phyloP scores from a whole-genome alignment of 1,284 basidiomycete genomes.

The Gomphus bonarii region DNA sequence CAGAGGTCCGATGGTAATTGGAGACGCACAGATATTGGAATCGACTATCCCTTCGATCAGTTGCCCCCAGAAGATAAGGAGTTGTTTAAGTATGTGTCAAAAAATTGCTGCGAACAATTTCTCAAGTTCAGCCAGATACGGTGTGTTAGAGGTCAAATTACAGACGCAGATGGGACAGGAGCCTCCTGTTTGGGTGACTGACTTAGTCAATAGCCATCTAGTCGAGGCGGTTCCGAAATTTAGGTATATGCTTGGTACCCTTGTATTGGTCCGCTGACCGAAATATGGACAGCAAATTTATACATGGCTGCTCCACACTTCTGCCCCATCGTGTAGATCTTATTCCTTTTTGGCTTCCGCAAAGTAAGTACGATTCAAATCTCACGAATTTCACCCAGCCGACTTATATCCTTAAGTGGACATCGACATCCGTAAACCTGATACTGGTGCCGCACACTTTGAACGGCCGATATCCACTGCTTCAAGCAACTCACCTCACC shows the following conservation, averaged over 20 bases:
- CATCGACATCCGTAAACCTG: conserved; percentile 85
- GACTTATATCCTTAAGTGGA: conserved; percentile 52
- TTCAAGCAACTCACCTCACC: conserved; percentile 32
- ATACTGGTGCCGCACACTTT: conserved; percentile 65
- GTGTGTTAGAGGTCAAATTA: conserved; percentile 93
- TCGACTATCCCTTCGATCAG: conserved; percentile 85
- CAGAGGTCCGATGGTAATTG: conserved; percentile 80
- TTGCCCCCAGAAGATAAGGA: conserved; percentile 77
- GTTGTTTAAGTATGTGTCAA: conserved; percentile 68
- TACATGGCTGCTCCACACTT: conserved; percentile 93
- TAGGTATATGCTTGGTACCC: conserved; percentile 35
- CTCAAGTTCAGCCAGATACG: conserved; percentile 37
- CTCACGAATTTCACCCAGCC: conserved; percentile 13
- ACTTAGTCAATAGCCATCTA: conserved; percentile 88
- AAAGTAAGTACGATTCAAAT: conserved; percentile 47
- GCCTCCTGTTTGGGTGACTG: conserved; percentile 93
- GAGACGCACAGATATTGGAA: conserved; percentile 90
- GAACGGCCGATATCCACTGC: conserved; percentile 58
- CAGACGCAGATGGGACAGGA: conserved; percentile 96
- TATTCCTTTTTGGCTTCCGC: conserved; percentile 98
- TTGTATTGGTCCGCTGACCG: not conserved
- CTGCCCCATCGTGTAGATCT: conserved; percentile 91
- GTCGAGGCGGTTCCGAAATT: conserved; percentile 92
- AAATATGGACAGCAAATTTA: conserved; percentile 72
- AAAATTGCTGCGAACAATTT: not conserved